Conservation (phyloP, 1,139 yeast genomes). For the Schwanniomyces etchellsii region DNA sequence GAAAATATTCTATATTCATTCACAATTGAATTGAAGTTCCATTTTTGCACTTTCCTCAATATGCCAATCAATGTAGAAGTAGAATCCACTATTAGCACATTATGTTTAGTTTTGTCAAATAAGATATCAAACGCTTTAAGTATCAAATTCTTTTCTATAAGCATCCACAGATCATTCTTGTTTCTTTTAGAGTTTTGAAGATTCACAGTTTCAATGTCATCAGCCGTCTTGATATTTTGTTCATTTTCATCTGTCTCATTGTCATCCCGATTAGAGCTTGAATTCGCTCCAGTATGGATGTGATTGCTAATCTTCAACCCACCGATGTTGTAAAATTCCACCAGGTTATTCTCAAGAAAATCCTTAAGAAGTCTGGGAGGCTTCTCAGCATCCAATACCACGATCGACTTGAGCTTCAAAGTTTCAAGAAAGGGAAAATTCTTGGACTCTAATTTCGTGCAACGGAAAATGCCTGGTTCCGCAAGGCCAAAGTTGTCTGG, state of each 20-base stretch:
- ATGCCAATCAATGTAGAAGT: conserved; percentile 78
- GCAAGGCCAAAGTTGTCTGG: conserved; percentile 78
- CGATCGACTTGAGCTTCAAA: conserved; percentile 48
- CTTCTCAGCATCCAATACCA: conserved; percentile 66
- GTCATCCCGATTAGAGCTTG: conserved; percentile 1
- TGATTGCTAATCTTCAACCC: conserved; percentile 40
- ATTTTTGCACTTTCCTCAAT: conserved; percentile 74
- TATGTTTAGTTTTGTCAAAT: conserved; percentile 61
- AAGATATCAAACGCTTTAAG: conserved; percentile 54
- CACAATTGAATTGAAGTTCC: conserved; percentile 81
- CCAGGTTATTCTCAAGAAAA: conserved; percentile 39
- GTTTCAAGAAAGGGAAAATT: conserved; percentile 66
- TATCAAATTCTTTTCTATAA: conserved; percentile 54
- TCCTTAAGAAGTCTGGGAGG: conserved; percentile 51
- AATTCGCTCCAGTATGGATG: conserved; percentile 26
- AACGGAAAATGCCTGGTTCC: conserved; percentile 64
- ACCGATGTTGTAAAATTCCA: conserved; percentile 42
- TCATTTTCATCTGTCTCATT: conserved; percentile 13
- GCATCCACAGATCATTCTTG: conserved; percentile 64
- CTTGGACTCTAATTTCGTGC: conserved; percentile 49
- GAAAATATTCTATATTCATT: conserved; percentile 80
- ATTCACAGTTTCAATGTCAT: conserved; percentile 12
- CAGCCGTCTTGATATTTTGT: conserved; percentile 4
- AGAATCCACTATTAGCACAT: conserved; percentile 70
- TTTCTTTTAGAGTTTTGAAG: conserved; percentile 11